A percentile compares a stretch with the other conserved stretches of the same genome.
These are phyloP conservation scores for Dothistroma pini DNA, from an alignment of 2,329 filamentous ascomycete species.

Conservation along the genomic window DNA sequence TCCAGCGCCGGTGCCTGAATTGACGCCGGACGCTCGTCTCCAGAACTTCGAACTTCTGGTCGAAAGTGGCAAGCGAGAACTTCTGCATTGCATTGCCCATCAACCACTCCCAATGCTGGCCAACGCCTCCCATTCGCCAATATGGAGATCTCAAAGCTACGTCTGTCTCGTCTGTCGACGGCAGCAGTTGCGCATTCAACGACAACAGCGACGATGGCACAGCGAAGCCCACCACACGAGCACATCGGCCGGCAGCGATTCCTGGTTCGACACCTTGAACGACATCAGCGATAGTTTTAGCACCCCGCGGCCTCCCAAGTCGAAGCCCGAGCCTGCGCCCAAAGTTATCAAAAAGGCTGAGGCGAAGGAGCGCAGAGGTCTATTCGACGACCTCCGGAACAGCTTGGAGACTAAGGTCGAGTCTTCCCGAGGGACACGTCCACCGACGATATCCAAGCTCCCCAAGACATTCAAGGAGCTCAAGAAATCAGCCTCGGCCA, in stretches of 20 bases:
- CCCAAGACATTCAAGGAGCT: neutral
- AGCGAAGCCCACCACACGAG: slow-evolving; percentile 9
- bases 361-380: neutral
- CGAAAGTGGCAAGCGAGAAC: neutral
- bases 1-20: neutral
- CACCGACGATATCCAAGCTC: neutral
- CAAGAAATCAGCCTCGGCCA: neutral
- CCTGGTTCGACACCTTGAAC: slow-evolving; percentile 22
- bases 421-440: neutral
- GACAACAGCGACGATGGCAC: slow-evolving; percentile 18
- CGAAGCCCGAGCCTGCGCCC: neutral
- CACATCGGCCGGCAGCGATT: slow-evolving; percentile 5
- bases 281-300: slow-evolving; percentile 21
- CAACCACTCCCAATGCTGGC: slow-evolving; percentile 17
- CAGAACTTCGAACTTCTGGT: neutral
- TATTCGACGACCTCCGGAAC: neutral
- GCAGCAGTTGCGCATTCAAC: slow-evolving; percentile 9
- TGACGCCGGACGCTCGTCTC: neutral
- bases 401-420: neutral
- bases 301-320: neutral
- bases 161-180: slow-evolving; percentile 23
- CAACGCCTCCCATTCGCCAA: slow-evolving; percentile 12
- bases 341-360: neutral
- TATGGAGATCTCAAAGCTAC: slow-evolving; percentile 22
- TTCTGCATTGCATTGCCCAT: neutral